phyloP scores from a whole-genome alignment of 805 yeast genomes.

The Candida jianshihensis region DNA sequence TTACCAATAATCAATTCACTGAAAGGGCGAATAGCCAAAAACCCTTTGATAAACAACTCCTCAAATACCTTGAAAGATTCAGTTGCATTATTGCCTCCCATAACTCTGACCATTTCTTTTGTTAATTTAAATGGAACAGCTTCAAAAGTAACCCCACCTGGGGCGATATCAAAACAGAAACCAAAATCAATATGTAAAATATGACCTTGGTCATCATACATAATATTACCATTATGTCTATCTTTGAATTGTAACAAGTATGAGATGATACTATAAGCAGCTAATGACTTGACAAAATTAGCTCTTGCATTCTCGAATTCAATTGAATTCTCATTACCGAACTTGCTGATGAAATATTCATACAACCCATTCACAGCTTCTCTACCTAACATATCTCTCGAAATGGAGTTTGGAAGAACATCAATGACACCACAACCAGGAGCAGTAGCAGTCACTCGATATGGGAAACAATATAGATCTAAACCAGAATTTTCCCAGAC shows the following conservation, averaged over 20 bases:
- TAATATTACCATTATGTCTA: constrained; percentile 95
- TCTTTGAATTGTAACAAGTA: constrained; percentile 91
- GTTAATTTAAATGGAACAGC: constrained; percentile 98
- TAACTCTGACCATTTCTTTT: constrained; percentile 89
- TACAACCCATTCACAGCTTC: constrained; percentile 97
- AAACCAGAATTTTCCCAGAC: constrained; percentile 86
- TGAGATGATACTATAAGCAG: constrained; percentile 90
- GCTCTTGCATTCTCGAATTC: constrained; percentile 89
- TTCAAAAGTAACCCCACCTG: constrained; percentile 97
- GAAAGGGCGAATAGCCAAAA: constrained; percentile 79
- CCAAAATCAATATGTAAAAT: constrained; percentile 96
- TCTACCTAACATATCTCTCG: constrained; percentile 97
- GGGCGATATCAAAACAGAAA: constrained; percentile 96
- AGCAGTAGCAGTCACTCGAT: constrained; percentile 95
- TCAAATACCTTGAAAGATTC: constrained; percentile 92
- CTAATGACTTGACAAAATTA: constrained; percentile 87
- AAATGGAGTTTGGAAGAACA: constrained; percentile 89
- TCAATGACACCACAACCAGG: constrained; percentile 99
- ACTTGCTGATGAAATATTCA: constrained; percentile 85
- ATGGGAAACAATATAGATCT: constrained; percentile 87
- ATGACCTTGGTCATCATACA: constrained; percentile 94
- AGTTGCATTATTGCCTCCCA: constrained; percentile 85
- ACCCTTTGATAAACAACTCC: constrained; percentile 90
- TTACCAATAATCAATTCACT: constrained; percentile 79
- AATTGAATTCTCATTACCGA: constrained; percentile 88